Evolutionary conservation across 768 basidiomycete species (phyloP).

Genomic region (Hypholoma fasciculare): DNA sequence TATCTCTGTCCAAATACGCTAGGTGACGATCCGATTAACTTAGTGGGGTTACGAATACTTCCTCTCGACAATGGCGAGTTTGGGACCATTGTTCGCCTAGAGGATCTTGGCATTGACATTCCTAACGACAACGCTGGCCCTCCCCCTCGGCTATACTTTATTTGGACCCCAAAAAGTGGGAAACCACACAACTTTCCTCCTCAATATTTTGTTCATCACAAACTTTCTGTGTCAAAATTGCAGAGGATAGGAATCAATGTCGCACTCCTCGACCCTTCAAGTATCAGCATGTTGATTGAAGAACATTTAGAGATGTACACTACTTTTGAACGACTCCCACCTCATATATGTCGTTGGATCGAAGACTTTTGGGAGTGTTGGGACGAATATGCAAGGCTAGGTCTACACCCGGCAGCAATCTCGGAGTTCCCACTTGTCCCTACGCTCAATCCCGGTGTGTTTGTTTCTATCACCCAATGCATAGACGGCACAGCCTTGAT

Average conservation of each 20-base stretch:
- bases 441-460: slow-evolving; percentile 22
- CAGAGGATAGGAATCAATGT: slow-evolving; percentile 27
- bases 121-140: no score
- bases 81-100: slow-evolving; percentile 20
- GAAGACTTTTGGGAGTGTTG: slow-evolving; percentile 32
- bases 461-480: slow-evolving; percentile 33
- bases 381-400: slow-evolving; percentile 16
- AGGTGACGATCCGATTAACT: slow-evolving; percentile 7
- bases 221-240: slow-evolving; percentile 20
- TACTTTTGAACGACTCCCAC: slow-evolving; percentile 2
- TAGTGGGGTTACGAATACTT: slow-evolving; percentile 32
- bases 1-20: slow-evolving; percentile 22
- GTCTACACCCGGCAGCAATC: slow-evolving; percentile 14
- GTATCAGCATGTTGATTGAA: slow-evolving; percentile 15
- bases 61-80: slow-evolving; percentile 35
- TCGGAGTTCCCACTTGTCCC: slow-evolving; percentile 33
- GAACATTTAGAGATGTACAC: not conserved
- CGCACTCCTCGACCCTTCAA: slow-evolving; percentile 8
- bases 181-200: slow-evolving; percentile 21
- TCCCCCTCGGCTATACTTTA: slow-evolving; percentile 15
- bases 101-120: slow-evolving; percentile 4
- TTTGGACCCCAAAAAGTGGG: slow-evolving; percentile 21
- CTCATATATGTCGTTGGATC: slow-evolving; percentile 26
- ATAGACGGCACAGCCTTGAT: slow-evolving; percentile 25
- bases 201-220: slow-evolving; percentile 25